These are phyloP conservation scores for Sordaria brevicollis DNA, from an alignment of 495 filamentous ascomycete species.

Conservation along the genomic window DNA sequence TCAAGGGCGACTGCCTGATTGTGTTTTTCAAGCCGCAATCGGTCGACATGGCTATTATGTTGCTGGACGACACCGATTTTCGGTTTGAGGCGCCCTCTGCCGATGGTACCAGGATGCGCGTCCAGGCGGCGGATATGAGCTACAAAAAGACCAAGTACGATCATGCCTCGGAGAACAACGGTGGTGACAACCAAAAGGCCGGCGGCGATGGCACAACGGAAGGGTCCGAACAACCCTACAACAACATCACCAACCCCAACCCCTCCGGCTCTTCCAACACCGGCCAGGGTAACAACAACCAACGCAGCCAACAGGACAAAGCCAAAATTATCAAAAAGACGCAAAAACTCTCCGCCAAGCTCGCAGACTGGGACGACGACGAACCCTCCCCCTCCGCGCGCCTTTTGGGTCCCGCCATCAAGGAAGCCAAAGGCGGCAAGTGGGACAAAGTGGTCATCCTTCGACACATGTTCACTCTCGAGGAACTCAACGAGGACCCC, in stretches of 20 bases:
- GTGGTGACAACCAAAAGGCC: constrained; percentile 1
- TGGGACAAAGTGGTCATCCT: constrained; percentile 78
- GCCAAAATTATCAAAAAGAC: constrained; percentile 82
- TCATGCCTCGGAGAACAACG: constrained; percentile 3
- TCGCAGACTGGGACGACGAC: constrained; percentile 91
- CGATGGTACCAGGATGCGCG: constrained; percentile 53
- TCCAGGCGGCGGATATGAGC: constrained; percentile 74
- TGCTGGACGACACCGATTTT: constrained; percentile 86
- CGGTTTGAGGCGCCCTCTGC: constrained; percentile 45
- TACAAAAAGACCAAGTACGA: constrained; percentile 62
- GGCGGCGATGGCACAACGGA: constrained; percentile 17
- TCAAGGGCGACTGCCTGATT: constrained; percentile 88
- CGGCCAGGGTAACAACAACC: neutral
- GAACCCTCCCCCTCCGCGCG: constrained; percentile 26
- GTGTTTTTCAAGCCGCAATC: constrained; percentile 92
- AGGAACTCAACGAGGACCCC: constrained; percentile 78
- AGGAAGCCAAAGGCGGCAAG: constrained; percentile 45
- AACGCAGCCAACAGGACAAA: constrained; percentile 52
- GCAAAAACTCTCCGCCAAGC: constrained; percentile 77
- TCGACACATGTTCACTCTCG: constrained; percentile 87
- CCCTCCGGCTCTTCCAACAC: constrained; percentile 4
- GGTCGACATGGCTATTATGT: constrained; percentile 77
- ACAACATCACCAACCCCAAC: constrained; percentile 29
- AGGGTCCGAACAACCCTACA: constrained; percentile 35
- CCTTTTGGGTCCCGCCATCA: neutral